Conservation (phyloP, 805 yeast genomes). For the Candida ortonii region DNA sequence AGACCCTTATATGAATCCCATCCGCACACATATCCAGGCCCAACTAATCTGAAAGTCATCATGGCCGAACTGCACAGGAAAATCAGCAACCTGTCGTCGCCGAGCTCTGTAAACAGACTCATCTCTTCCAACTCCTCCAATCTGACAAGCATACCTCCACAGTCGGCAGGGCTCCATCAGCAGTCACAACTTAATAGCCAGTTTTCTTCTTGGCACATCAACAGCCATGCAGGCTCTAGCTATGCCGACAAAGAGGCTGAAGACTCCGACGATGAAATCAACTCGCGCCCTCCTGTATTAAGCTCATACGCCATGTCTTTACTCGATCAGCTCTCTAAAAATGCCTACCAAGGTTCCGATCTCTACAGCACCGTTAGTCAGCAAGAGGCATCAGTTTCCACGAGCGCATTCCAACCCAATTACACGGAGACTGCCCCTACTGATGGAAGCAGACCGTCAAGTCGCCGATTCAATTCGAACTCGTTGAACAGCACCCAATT, state of each 20-base stretch:
- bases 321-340: slow-evolving; percentile 35
- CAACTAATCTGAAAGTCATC: background rate
- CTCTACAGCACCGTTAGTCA: slow-evolving; percentile 3
- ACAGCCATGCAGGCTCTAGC: slow-evolving; percentile 2
- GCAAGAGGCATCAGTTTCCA: slow-evolving; percentile 1
- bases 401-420: background rate
- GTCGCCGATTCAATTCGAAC: slow-evolving; percentile 19
- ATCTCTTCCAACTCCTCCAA: slow-evolving; percentile 18
- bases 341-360: slow-evolving; percentile 5
- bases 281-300: slow-evolving; percentile 50
- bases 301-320: slow-evolving; percentile 53
- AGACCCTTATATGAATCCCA: background rate
- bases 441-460: slow-evolving; percentile 18
- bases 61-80: slow-evolving; percentile 26
- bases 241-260: slow-evolving; percentile 19
- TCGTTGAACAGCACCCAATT: slow-evolving; percentile 7
- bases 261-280: slow-evolving; percentile 38
- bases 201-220: slow-evolving; percentile 6
- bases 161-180: slow-evolving; percentile 9
- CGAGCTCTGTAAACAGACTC: slow-evolving; percentile 17
- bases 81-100: slow-evolving; percentile 23
- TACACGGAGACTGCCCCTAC: too few species aligned
- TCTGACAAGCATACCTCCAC: slow-evolving; percentile 19
- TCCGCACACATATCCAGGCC: background rate
- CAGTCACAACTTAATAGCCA: slow-evolving; percentile 2